Base-by-base conservation (phyloP, 768 basidiomycete species). In the Cystobasidium onofrii region DNA sequence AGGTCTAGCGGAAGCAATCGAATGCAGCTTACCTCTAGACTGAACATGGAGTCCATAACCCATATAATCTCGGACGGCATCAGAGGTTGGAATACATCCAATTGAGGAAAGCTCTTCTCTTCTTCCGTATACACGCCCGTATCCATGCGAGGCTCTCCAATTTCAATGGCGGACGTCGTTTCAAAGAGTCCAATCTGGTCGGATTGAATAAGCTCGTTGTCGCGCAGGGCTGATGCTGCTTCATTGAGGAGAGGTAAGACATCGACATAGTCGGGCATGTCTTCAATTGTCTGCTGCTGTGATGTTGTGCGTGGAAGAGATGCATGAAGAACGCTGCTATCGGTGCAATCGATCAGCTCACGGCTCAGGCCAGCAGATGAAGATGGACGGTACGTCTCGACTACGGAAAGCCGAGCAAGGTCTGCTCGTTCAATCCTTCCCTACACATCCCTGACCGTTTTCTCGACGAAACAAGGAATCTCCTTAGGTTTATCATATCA, bases 131-230 rank as follows among this genome's bases (percentile, higher is more conserved):
- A 34, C 25, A 55, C 69, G 34, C 69, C 69, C 1, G 34, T 33
- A 36, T 71, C 69, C 69, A 71, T 71, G 10, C 69, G 50, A 34
- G 69, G 54, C 23, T 71, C 69, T 12, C 69, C 69, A 18, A 71
- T 55, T 52, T 71, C 69, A 34, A 71, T 44, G 2, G 54, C 52
- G 17, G 69, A 71, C 9, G 69, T 71, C 52, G 55, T 29, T 34
- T 71, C 69, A 36, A 57, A 71, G 7, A 61, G 34, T 12, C n/a
- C 31, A n/a, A 71, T 29, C 29, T 55, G 23, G 1, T 36, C 69
- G 33, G 69, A 71, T 27, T 71, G 50, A 10, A 71, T 60, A 31
- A 71, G 69, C 31, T 33, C 69, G 61, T 71, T 71, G 69, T 71
- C 46, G 23, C n/a, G 23, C 20, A 71, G 34, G 12, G 69, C 52